These are phyloP conservation scores for Phanerochaete sordida DNA, from an alignment of 768 basidiomycete species.

Conservation along the genomic window DNA sequence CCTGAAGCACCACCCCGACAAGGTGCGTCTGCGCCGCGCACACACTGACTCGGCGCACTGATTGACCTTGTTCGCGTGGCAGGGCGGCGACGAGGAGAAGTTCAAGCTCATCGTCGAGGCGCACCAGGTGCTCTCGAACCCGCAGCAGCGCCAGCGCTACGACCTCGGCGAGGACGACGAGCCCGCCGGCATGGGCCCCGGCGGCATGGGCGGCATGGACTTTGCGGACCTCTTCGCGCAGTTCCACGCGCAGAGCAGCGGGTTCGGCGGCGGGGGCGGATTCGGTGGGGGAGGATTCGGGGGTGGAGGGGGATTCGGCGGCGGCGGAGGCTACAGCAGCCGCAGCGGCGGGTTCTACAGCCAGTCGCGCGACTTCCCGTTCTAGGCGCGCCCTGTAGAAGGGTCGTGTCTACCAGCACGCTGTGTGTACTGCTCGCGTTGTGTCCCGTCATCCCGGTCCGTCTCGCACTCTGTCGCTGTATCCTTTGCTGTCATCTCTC, in stretches of 20 bases:
- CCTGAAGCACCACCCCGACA: constrained; percentile 82
- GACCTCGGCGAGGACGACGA: constrained; percentile 82
- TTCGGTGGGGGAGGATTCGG: constrained; percentile 19
- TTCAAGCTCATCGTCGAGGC: constrained; percentile 91
- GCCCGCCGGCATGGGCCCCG: constrained; percentile 26
- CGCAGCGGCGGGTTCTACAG: not conserved
- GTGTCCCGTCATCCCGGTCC: not conserved
- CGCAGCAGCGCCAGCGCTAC: constrained; percentile 67
- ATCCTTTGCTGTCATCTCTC: not conserved
- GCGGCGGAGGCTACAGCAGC: not conserved
- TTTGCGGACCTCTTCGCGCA: constrained; percentile 63
- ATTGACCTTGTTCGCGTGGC: not conserved
- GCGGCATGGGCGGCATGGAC: constrained; percentile 41
- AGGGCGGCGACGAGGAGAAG: constrained; percentile 94
- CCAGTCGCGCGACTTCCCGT: constrained; percentile 1
- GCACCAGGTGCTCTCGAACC: constrained; percentile 77
- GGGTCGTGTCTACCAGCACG: not conserved
- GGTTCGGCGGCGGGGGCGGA: constrained; percentile 25
- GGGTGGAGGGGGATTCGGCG: constrained; percentile 1
- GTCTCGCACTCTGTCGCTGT: not conserved
- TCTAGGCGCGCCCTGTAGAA: not conserved
- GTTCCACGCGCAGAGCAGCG: constrained; percentile 39
- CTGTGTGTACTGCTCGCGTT: not conserved
- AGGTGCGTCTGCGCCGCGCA: constrained; percentile 40
- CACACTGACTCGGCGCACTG: not conserved